Conservation (phyloP, 2,329 filamentous ascomycete species). For the Cercospora zeina region DNA sequence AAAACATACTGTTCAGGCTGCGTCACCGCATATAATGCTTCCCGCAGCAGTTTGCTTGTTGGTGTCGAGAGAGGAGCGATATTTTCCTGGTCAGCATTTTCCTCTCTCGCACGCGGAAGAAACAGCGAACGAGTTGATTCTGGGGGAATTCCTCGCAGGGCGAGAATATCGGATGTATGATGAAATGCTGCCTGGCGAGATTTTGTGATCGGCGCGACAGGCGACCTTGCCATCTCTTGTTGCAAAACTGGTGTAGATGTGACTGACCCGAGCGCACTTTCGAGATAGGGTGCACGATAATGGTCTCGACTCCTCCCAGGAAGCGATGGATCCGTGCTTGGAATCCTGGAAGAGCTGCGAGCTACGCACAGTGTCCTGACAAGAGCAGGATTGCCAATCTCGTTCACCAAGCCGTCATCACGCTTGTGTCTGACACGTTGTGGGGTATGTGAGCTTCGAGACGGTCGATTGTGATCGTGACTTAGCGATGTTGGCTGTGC, state of each 20-base stretch:
- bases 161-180: constrained; percentile 34
- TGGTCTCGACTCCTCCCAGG: background rate
- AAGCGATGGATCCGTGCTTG: background rate
- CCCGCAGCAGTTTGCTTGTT: constrained; percentile 27
- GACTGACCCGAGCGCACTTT: constrained; percentile 9
- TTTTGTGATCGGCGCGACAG: background rate
- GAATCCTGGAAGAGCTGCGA: background rate
- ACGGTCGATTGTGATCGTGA: background rate
- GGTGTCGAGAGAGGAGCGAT: constrained; percentile 24
- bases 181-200: background rate
- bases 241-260: background rate
- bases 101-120: background rate
- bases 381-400: background rate
- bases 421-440: background rate
- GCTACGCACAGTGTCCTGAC: background rate
- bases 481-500: background rate
- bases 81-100: constrained; percentile 25
- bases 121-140: background rate
- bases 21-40: constrained; percentile 15
- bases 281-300: background rate
- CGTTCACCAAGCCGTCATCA: background rate
- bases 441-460: background rate
- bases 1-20: background rate
- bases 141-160: constrained; percentile 10
- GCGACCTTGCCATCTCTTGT: background rate